Base-by-base conservation (phyloP, 2,329 filamentous ascomycete species). In the Fusarium luffae region DNA sequence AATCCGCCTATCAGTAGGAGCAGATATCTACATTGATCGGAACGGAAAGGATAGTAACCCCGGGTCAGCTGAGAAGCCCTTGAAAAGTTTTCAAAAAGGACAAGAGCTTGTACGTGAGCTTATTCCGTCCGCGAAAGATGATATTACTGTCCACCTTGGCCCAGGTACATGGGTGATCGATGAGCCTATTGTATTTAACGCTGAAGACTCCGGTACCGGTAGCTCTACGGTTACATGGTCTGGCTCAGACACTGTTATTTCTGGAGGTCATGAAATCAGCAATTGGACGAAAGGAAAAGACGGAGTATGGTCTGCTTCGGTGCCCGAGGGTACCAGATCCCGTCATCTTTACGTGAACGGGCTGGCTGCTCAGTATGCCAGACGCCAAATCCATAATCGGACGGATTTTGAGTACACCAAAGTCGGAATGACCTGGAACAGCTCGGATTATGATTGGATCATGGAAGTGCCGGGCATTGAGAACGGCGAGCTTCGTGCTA, bases 401-500 rank as follows among this genome's bases (percentile, higher is more conserved):
- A 10, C 13, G 2, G 42, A 57, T 6, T 57, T 57, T 1, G 1
- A 48, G 4, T 57, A 57, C 13, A 60, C 25, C 0, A 13, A 57
- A 25, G 21, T 57, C 9, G 41, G 57, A 5, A 60, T 60, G 57
- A 23, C 57, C 7, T 60, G 57, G 57, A 60, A 47, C 11, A 57
- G 8, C 21, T 57, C 32, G 7, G 6, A 42, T n/a, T 60, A 60
- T 4, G 42, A 60, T n/a, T 60, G 51, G 57, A 60, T 57, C 11
- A 34, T 19, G 42, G 1, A 34, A 2, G 41, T 34, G 1, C 57
- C 57, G 13, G 57, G 57, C 3, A 28, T 60, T 16, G 42, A 60
- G 27, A 42, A 34, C 9, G 51, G 57, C 3, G 57, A 60, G 25
- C 32, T 57, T n/a, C 57, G 57, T 12, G 42, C 32, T 4, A 8